These are phyloP conservation scores for Linderniella brevidens DNA, from an alignment of 257 asterid genomes.

Conservation along the genomic window DNA sequence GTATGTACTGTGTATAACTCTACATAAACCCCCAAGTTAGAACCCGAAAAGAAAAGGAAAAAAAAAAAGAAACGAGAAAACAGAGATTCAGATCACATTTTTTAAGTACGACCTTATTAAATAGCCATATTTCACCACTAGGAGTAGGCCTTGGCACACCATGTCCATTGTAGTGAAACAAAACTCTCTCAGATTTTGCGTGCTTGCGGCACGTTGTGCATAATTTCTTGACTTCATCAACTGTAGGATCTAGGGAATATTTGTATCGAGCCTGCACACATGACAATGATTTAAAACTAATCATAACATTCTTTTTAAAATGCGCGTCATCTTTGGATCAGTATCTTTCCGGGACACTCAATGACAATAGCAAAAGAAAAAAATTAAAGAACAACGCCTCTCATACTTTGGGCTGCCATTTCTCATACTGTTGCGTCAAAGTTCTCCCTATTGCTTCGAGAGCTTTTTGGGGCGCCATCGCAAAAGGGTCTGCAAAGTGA, in stretches of 20 bases:
- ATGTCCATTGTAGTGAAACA: slow-evolving; percentile 96
- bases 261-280: slow-evolving; percentile 71
- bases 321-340: too few relatives aligned
- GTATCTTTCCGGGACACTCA: too few relatives aligned
- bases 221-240: slow-evolving; percentile 88
- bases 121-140: slow-evolving; percentile 95
- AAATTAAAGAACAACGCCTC: neutral
- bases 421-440: slow-evolving; percentile 39
- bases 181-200: slow-evolving; percentile 95
- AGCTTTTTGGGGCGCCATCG: slow-evolving; percentile 43
- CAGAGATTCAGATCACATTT: too few relatives aligned
- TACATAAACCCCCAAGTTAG: slow-evolving; percentile 23
- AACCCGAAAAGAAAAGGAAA: too few relatives aligned
- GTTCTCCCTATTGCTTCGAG: slow-evolving; percentile 39
- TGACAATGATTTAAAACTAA: slow-evolving; percentile 1
- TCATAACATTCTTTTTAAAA: neutral
- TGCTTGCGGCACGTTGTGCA: slow-evolving; percentile 86
- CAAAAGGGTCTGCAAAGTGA: slow-evolving; percentile 42
- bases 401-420: slow-evolving; percentile 78
- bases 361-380: too few relatives aligned
- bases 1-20: slow-evolving; percentile 98
- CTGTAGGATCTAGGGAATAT: slow-evolving; percentile 79
- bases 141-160: slow-evolving; percentile 99
- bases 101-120: slow-evolving; percentile 47
- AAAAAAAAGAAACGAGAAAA: too few relatives aligned